Base-by-base conservation (phyloP, 306 rosid genomes). In the Luffa acutangula region DNA sequence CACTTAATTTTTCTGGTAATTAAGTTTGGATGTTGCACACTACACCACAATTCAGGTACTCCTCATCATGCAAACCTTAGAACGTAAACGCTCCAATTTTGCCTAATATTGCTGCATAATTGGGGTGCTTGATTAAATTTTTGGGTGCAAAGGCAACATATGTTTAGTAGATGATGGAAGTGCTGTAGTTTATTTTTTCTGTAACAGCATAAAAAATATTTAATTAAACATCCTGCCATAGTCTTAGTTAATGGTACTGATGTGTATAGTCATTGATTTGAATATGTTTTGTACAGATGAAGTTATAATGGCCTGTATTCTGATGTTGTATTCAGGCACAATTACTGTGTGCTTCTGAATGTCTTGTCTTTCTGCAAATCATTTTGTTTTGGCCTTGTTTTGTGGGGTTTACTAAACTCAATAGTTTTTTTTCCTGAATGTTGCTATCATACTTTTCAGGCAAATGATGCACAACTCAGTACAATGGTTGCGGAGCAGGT, bases 401-500 rank as follows among this genome's bases (percentile, higher is more conserved):
- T 63, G 18, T 63, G 8, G 42, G 18, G 31, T 25, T 25, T 25
- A 25, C 31, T 25, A 25, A 25, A 25, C 31, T 25, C 31, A 25
- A 25, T 25, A 25, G 31, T 15, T 66, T 76, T 80, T 20, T 20
- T 57, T 31, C 77, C 77, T n/a, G 66, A 88, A 77, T 76, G 66
- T 75, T 81, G 57, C 63, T 75, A 56, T 65, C 82, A 53, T 80
- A 49, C 54, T 72, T 84, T 71, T 75, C 91, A 94, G 97, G 99
- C 99, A 75, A 95, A 95, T 88, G 99, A 95, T 81, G 97, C 99
- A 33, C 99, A 95, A 53, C 97, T 95, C 46, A 95, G 99, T 88
- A 93, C 97, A 75, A 95, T 93, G 97, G 99, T 95, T 34, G 97
- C 88, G 3, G 97, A 93, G 84, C 97, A 94, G 98, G 98, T 92